Percentiles rank a stretch among this genome's conserved stretches.
Conservation (phyloP, 352 stramenopile genomes). For the Pythium chondricola region DNA sequence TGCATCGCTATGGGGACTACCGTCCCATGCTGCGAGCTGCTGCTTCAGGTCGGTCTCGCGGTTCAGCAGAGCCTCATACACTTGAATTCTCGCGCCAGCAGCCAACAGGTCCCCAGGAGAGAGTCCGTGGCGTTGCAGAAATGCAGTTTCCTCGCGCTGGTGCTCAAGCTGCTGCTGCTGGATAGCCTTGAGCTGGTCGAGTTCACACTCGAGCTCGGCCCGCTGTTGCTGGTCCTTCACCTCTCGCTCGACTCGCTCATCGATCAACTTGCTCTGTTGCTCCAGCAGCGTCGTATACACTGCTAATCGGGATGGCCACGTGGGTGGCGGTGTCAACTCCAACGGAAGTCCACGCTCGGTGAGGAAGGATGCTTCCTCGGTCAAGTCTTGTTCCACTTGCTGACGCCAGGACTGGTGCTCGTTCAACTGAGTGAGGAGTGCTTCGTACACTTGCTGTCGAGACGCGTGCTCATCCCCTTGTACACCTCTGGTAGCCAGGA, state of each 20-base stretch:
- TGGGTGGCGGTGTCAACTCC: too few species aligned
- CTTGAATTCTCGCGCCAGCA: not conserved
- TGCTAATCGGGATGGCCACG: slow-evolving; percentile 20
- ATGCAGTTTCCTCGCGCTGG: not conserved
- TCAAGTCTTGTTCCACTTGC: too few species aligned
- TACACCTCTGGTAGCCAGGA: too few species aligned
- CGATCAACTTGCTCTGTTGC: slow-evolving; percentile 38
- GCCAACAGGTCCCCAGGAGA: not conserved
- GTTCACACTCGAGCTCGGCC: slow-evolving; percentile 25
- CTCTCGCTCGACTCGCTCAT: slow-evolving; percentile 56
- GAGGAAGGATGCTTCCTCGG: too few species aligned
- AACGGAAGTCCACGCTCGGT: too few species aligned
- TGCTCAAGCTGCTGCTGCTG: not conserved
- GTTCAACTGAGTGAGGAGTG: too few species aligned
- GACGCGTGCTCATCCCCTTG: too few species aligned
- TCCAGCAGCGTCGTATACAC: slow-evolving; percentile 42
- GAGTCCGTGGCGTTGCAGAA: slow-evolving; percentile 5
- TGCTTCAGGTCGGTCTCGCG: slow-evolving; percentile 1
- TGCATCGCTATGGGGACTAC: slow-evolving; percentile 9
- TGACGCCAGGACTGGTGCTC: too few species aligned
- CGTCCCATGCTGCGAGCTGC: slow-evolving; percentile 3
- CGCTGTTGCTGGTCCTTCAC: slow-evolving; percentile 26
- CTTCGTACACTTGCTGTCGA: too few species aligned
- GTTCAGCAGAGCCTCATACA: slow-evolving; percentile 12
- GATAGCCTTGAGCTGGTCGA: slow-evolving; percentile 12